Percentiles rank a stretch among this genome's conserved stretches.
Evolutionary conservation across 495 filamentous ascomycete species (phyloP).

Genomic region (Xeromyces bisporus): DNA sequence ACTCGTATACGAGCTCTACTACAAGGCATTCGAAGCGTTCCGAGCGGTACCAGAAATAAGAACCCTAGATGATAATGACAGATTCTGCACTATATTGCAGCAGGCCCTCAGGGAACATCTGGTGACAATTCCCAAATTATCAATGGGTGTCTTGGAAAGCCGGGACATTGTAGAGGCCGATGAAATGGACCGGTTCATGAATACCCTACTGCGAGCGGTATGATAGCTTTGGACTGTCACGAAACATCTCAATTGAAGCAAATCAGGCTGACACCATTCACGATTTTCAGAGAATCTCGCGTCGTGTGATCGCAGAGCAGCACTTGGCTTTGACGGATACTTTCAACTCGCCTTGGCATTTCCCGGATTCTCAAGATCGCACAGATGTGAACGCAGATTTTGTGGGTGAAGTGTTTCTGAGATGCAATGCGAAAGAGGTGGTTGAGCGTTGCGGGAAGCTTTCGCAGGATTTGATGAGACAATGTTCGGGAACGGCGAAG

Average conservation of each 20-base stretch:
- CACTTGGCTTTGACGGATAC: conserved; percentile 94
- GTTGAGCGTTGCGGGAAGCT: conserved; percentile 65
- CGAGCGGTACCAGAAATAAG: conserved; percentile 70
- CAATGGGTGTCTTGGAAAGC: conserved; percentile 85
- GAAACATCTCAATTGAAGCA: too few species aligned
- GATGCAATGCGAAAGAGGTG: conserved; percentile 82
- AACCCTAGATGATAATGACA: conserved; percentile 78
- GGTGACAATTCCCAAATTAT: conserved; percentile 80
- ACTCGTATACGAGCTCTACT: conserved; percentile 92
- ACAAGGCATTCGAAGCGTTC: conserved; percentile 81
- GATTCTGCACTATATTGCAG: conserved; percentile 65
- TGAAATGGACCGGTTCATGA: conserved; percentile 88
- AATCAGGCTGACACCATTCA: conserved; percentile 1
- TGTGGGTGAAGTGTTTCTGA: conserved; percentile 89
- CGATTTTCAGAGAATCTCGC: conserved; percentile 71
- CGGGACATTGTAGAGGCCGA: conserved; percentile 58
- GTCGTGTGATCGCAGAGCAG: conserved; percentile 93
- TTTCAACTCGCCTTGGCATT: conserved; percentile 85
- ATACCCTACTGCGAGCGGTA: conserved; percentile 78
- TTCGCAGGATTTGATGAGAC: conserved; percentile 47
- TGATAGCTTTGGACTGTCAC: conserved; percentile 8
- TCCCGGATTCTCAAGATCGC: conserved; percentile 53
- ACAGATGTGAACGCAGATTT: conserved; percentile 59
- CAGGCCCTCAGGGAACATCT: conserved; percentile 73
- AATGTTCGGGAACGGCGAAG: conserved; percentile 50